Base-by-base conservation (phyloP, 495 filamentous ascomycete species). In the Cladorrhinum samala region DNA sequence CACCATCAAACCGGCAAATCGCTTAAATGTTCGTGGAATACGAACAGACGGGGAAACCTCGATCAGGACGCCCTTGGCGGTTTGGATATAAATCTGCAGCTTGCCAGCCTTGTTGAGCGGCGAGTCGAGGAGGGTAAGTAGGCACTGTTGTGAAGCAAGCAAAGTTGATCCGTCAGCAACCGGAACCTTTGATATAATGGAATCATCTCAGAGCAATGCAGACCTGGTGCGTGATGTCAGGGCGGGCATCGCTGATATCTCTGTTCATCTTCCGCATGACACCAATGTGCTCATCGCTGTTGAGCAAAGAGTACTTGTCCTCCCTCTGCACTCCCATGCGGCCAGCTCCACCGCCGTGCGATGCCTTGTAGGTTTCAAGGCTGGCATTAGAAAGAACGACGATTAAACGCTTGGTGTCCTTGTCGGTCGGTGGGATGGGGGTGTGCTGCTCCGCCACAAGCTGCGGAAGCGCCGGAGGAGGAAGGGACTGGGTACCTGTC, bases 251-350 rank as follows among this genome's bases (percentile, higher is more conserved):
- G 65, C 91, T 96, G 61, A 98, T 98, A 63, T 98, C 93, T 46
- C 93, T 77, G 72, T 94, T 94, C 92, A 96, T 96, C 79, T 96
- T 98, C 65, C 94, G 86, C 89, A 97, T 93, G 56, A 96, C 85
- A 46, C 93, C 94, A 56, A 98, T 98, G 67, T 98, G 93, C 72
- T 98, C 93, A 61, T 98, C 93, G 67, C 91, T 96, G 78, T 98
- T 98, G 58, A 98, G 80, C 39, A 98, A 75, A 43, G 89, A 89
- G 72, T 93, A 97, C 66, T 96, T 96, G 60, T 97, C 93, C 59
- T 95, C 91, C 19, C 84, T 76, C 39, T 79, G 80, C 53, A 80
- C 74, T 37, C 84, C 84, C 56, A 74, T 78, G 51, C 86, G 83
- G 55, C 76, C 76, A 19, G 69, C 48, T 20, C 27, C 27, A 33